Evolutionary conservation across 2,329 filamentous ascomycete species (phyloP), one percentile per base, ranked within the genome.

Genomic region (Colletotrichum phormii): DNA sequence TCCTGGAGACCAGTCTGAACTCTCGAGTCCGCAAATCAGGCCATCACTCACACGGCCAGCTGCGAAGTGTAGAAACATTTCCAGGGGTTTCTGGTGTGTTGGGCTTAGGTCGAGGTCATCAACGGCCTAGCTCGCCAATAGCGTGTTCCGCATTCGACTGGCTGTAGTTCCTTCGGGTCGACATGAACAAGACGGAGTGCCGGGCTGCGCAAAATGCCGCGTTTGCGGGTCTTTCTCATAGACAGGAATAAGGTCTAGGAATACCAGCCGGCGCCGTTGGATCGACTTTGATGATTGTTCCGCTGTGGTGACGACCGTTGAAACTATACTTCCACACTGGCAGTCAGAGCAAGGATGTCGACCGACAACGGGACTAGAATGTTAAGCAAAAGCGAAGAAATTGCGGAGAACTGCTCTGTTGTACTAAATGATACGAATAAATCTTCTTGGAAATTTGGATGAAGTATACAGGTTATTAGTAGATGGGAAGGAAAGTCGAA

Each of bases 111-210:
- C 22, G 29, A 42, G 26, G 8, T n/a, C 29, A 5, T 26, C 22
- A 26, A 12, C 15, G n/a, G 51, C 35, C 9, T 68, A 42, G 33
- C 51, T 68, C 59, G 29, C 42, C 54, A 60, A 53, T 60, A 66
- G 54, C 26, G 42, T 22, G 31, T 33, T 70, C 42, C 31, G 35
- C 24, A 22, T 29, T 57, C 35, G 12, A 55, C 29, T 58, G 26
- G 60, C 29, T 24, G 42, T 18, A 49, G 42, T 49, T 49, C 42
- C 15, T 11, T 22, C 42, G 42, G 42, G 42, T n/a, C 18, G 18
- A 49, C 37, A 9, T 31, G 9, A 13, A 33, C 18, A 24, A 24
- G n/a, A 53, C 6, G 31, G 59, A 49, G 15, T 15, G 11, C 26
- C 53, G 5, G 22, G 22, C 24, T 22, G 18, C 8, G 42, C 15